Evolutionary conservation across 2,329 filamentous ascomycete genomes (phyloP), one percentile per base, ranked within the genome.

Genomic region (Fusarium neocosmosporiellum): DNA sequence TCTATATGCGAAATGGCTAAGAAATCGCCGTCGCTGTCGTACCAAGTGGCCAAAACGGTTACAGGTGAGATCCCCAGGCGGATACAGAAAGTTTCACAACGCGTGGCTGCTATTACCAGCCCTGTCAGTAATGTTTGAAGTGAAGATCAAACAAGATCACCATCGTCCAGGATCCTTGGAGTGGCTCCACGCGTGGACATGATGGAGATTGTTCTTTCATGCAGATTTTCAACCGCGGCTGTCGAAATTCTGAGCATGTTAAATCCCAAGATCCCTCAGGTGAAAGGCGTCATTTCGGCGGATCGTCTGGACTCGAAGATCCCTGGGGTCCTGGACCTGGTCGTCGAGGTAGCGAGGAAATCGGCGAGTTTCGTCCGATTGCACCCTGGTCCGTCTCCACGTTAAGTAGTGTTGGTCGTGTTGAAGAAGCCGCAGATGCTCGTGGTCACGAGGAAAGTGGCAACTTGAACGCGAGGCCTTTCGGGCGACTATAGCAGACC

Each of bases 1-100:
- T 75, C 39, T 68, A 75, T 57, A 11, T 68, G 73, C 34, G 57
- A 64, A 69, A 67, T 66, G 65, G 68, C 64, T 65, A 60, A 63
- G 63, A 66, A 62, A 29, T 65, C 24, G 27, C 16, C 22, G 65
- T 59, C 46, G 43, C 18, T 27, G 46, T 61, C 20, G 27, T 53
- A 69, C 33, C 65, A 63, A 57, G 57, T 64, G 66, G 58, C 57
- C 59, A 73, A 66, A 57, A 67, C 54, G 43, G 59, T 67, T 59
- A 69, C 68, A 70, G 63, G 60, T 71, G 33, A 29, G 61, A 62
- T 76, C 54, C 57, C 53, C 36, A 59, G 34, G 39, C 55, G 46
- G 33, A 48, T 33, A 53, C 27, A 59, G 31, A 57, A 54, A 22
- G 66, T 67, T 67, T 65, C 67, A 73, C 61, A 67, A 70, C 72